These are phyloP conservation scores for Alternaria ventricosa DNA, from an alignment of 2,329 filamentous ascomycete genomes.

Conservation along the genomic window DNA sequence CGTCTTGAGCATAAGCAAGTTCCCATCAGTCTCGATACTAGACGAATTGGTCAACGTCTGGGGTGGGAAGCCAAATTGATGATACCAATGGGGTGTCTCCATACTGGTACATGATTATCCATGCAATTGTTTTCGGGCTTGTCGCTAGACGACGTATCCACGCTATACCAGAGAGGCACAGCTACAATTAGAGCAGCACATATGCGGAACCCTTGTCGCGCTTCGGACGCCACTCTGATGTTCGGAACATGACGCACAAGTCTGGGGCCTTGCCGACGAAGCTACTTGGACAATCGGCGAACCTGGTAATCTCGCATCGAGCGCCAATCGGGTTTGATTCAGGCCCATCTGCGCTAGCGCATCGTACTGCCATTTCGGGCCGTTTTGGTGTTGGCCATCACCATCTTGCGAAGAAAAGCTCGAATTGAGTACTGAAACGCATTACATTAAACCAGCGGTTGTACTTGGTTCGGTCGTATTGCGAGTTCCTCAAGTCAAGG, in stretches of 20 bases:
- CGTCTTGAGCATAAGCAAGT: constrained; percentile 31
- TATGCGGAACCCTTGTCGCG: background rate
- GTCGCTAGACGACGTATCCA: background rate
- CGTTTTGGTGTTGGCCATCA: background rate
- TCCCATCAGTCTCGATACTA: constrained; percentile 35
- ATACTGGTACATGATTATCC: background rate
- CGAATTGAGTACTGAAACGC: background rate
- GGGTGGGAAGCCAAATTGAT: constrained; percentile 40
- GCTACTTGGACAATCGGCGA: background rate
- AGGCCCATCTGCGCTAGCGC: background rate
- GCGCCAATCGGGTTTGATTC: background rate
- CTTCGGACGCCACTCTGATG: background rate
- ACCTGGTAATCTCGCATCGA: constrained; percentile 5
- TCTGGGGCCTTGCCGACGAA: background rate
- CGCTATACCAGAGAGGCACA: background rate
- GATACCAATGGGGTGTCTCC: background rate
- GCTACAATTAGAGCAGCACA: background rate
- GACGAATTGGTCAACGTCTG: constrained; percentile 36
- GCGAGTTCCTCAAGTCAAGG: constrained; percentile 51
- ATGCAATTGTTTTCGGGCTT: background rate
- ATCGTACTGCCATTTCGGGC: background rate
- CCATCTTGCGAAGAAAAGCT: background rate
- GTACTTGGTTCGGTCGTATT: background rate
- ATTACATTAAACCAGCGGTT: background rate
- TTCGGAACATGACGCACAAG: background rate